A percentile compares a stretch with the other conserved stretches of the same genome.
Conservation (phyloP, 768 basidiomycete genomes). For the Inosperma sp. region DNA sequence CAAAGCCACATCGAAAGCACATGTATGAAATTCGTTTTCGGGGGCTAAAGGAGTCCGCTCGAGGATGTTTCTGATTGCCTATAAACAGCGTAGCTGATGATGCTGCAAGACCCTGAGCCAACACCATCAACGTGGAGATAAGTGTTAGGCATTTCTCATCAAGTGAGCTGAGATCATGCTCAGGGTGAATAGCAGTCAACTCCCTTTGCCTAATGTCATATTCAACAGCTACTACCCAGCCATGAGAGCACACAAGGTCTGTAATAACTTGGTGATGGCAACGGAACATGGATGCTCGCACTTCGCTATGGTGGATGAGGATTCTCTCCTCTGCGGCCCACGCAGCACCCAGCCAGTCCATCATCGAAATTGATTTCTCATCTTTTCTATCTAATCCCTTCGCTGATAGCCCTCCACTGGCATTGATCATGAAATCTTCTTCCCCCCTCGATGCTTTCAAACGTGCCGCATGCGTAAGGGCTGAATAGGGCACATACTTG, state of each 20-base stretch:
- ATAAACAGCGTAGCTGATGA: no score
- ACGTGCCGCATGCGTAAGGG: no score
- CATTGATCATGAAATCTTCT: not conserved
- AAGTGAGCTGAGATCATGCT: not conserved
- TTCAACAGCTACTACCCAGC: not conserved
- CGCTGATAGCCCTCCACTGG: not conserved
- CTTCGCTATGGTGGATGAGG: not conserved
- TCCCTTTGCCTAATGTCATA: not conserved
- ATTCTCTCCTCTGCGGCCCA: not conserved
- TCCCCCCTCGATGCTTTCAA: not conserved
- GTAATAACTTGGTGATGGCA: not conserved
- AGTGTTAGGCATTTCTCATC: not conserved
- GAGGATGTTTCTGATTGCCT: not conserved
- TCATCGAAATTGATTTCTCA: not conserved
- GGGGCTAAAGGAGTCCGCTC: not conserved
- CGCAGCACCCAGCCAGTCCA: not conserved
- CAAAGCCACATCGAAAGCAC: slow-evolving; percentile 2
- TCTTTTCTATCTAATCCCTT: not conserved
- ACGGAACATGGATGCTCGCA: not conserved
- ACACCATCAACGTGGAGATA: not conserved
- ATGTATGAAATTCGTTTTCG: no score
- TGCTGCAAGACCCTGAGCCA: no score
- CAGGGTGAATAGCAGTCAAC: not conserved
- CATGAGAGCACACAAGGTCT: not conserved
- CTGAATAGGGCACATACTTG: no score